Conservation (phyloP, 768 basidiomycete species). For the Solioccasus polychromus region DNA sequence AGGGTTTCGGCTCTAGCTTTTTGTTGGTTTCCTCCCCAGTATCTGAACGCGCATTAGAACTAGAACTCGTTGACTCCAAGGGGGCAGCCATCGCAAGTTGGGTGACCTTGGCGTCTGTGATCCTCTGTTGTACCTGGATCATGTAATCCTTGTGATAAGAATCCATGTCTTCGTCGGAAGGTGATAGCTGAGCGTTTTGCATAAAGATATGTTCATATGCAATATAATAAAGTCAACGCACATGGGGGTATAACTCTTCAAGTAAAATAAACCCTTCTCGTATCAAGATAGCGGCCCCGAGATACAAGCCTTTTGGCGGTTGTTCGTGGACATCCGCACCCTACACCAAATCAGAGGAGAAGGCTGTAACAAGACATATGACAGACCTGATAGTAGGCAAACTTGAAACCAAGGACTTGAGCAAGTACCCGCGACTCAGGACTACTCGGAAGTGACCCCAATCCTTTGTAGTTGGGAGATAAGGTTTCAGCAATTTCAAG, state of each 20-base stretch:
- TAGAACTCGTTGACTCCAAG: slow-evolving; percentile 51
- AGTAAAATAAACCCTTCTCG: slow-evolving; percentile 85
- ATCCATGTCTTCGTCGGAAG: slow-evolving; percentile 76
- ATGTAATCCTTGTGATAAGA: slow-evolving; percentile 63
- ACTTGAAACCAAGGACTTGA: slow-evolving; percentile 98
- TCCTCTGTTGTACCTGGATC: slow-evolving; percentile 57
- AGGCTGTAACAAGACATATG: neutral
- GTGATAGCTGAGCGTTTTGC: slow-evolving; percentile 53
- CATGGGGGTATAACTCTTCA: slow-evolving; percentile 92
- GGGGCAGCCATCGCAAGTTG: slow-evolving; percentile 85
- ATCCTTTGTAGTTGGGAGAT: slow-evolving; percentile 4
- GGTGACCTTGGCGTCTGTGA: slow-evolving; percentile 66
- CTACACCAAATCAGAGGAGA: slow-evolving; percentile 34
- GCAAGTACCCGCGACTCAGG: slow-evolving; percentile 63
- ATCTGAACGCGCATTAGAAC: slow-evolving; percentile 39
- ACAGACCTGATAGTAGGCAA: slow-evolving; percentile 81
- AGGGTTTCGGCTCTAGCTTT: slow-evolving; percentile 37
- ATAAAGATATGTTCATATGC: slow-evolving; percentile 5
- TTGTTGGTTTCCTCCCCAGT: slow-evolving; percentile 38
- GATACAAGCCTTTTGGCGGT: slow-evolving; percentile 70
- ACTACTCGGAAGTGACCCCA: slow-evolving; percentile 16
- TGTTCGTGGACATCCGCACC: slow-evolving; percentile 55
- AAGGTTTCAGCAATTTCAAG: slow-evolving; percentile 49
- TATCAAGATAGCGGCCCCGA: slow-evolving; percentile 83
- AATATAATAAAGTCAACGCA: slow-evolving; percentile 36